Percentiles rank a stretch among this genome's conserved stretches.
These are phyloP conservation scores for Tranzscheliella williamsii DNA, from an alignment of 1,284 basidiomycete genomes.

Conservation along the genomic window DNA sequence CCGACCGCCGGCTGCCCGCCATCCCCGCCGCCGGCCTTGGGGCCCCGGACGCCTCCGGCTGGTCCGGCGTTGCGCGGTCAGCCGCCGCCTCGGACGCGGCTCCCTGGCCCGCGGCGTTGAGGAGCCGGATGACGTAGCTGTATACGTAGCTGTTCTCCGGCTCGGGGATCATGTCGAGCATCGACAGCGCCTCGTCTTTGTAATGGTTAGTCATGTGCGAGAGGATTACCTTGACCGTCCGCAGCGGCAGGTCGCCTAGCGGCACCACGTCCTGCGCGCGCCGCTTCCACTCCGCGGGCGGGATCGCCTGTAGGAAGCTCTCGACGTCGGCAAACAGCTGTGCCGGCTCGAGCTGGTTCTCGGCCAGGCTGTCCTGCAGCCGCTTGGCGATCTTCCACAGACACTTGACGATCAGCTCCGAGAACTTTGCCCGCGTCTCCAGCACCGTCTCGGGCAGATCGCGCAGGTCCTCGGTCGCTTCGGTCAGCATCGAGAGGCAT, in stretches of 20 bases:
- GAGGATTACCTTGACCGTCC: slow-evolving; percentile 77
- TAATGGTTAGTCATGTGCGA: slow-evolving; percentile 61
- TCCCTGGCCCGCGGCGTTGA: slow-evolving; percentile 39
- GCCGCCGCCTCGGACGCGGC: slow-evolving; percentile 21
- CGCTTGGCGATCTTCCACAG: slow-evolving; percentile 97
- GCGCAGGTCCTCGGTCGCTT: slow-evolving; percentile 85
- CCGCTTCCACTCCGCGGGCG: slow-evolving; percentile 92
- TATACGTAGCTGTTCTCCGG: slow-evolving; percentile 57
- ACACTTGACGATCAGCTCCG: slow-evolving; percentile 95
- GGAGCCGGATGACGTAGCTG: slow-evolving; percentile 50
- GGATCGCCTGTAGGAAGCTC: slow-evolving; percentile 87
- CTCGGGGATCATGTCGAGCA: slow-evolving; percentile 50
- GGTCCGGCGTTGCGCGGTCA: slow-evolving; percentile 69
- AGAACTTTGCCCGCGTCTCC: slow-evolving; percentile 72
- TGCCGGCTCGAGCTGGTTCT: slow-evolving; percentile 78
- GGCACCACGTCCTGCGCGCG: slow-evolving; percentile 86
- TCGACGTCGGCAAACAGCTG: slow-evolving; percentile 92
- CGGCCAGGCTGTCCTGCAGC: slow-evolving; percentile 85
- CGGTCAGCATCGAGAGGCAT: slow-evolving; percentile 79
- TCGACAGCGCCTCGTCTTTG: slow-evolving; percentile 48
- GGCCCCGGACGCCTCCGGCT: slow-evolving; percentile 60
- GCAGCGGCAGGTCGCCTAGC: slow-evolving; percentile 92
- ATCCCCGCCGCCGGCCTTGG: neutral
- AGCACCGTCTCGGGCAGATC: slow-evolving; percentile 59
- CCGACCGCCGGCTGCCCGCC: slow-evolving; percentile 3